Evolutionary conservation across 1,284 basidiomycete species (phyloP), one percentile per base, ranked within the genome.

Genomic region (Marasmius sp.): DNA sequence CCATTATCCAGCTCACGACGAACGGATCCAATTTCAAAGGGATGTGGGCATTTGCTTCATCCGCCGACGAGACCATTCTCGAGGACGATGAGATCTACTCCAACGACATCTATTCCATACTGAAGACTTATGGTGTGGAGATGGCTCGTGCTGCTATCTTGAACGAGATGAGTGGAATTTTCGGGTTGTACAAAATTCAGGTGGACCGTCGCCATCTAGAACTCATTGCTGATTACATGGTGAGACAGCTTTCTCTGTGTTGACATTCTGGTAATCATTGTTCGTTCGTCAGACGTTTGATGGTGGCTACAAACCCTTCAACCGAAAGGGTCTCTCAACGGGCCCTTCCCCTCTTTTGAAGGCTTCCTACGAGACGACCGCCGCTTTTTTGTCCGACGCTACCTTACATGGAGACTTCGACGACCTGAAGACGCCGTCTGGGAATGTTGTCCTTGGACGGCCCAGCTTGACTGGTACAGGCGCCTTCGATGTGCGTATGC

Each of bases 201-300:
- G 97, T 99, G 60, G 91, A 98, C 76, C 88, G 87, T 69, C 88
- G 97, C 60, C 97, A 99, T 81, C 81, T 99, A 60, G 95, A 96
- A 71, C 84, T 99, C 64, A 98, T 99, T 73, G 97, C 97, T 38
- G 97, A 99, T 76, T 99, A 99, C 75, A 98, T 98, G 95, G 94
- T 95, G 89, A 77, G 55, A 22, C 49, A 63, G 47, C 56, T 27
- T 57, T 63, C 18, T 34, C 54, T 16, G 48, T 49, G 57, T 62
- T 11, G 60, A 50, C 50, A 49, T 12, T 36, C 22, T 52, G 50
- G 39, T 43, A 11, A 60, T 38, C 59, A 14, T 10, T 61, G 48
- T 47, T 62, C 54, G 57, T 61, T 20, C 11, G 12, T 39, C 69
- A 98, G 94, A 99, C 97, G 0, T 97, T 96, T 72, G 94, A 95